Conservation (phyloP, 2,329 filamentous ascomycete genomes). For the Aureobasidium musti region DNA sequence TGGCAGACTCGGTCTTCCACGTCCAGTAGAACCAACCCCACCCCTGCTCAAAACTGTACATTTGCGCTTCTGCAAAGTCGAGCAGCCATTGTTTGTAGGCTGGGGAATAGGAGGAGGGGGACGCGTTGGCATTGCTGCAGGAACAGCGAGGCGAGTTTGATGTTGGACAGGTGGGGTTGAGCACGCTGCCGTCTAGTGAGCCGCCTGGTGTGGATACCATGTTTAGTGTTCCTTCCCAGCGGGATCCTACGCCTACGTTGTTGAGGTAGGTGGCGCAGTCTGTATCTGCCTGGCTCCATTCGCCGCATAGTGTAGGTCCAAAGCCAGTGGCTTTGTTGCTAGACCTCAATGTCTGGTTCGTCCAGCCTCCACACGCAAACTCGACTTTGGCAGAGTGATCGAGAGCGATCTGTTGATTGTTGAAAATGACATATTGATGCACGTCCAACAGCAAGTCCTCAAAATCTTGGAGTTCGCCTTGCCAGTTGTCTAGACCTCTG, state of each 20-base stretch:
- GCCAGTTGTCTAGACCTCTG: slow-evolving; percentile 87
- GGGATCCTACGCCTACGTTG: slow-evolving; percentile 82
- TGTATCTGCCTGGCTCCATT: slow-evolving; percentile 97
- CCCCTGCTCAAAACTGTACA: slow-evolving; percentile 87
- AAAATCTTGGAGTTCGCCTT: slow-evolving; percentile 73
- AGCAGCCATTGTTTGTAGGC: slow-evolving; percentile 82
- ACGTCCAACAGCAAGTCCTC: slow-evolving; percentile 85
- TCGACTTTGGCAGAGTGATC: slow-evolving; percentile 80
- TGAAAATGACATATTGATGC: slow-evolving; percentile 98
- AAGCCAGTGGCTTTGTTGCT: slow-evolving; percentile 77
- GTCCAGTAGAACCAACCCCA: slow-evolving; percentile 99
- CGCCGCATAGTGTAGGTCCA: slow-evolving; percentile 90
- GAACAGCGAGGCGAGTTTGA: slow-evolving; percentile 63
- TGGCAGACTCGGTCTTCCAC: slow-evolving; percentile 83
- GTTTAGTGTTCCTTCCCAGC: slow-evolving; percentile 87
- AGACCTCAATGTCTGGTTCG: slow-evolving; percentile 70
- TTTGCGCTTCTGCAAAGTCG: slow-evolving; percentile 94
- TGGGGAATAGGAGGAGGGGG: slow-evolving; percentile 65
- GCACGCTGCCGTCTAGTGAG: slow-evolving; percentile 61
- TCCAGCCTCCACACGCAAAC: slow-evolving; percentile 88
- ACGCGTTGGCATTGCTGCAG: slow-evolving; percentile 75
- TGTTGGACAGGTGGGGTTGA: slow-evolving; percentile 73
- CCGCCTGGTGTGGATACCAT: slow-evolving; percentile 53
- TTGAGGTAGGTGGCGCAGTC: slow-evolving; percentile 88
- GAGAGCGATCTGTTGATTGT: slow-evolving; percentile 78